Evolutionary conservation across 768 basidiomycete species (phyloP).

Genomic region (Rhodotorula graminis): DNA sequence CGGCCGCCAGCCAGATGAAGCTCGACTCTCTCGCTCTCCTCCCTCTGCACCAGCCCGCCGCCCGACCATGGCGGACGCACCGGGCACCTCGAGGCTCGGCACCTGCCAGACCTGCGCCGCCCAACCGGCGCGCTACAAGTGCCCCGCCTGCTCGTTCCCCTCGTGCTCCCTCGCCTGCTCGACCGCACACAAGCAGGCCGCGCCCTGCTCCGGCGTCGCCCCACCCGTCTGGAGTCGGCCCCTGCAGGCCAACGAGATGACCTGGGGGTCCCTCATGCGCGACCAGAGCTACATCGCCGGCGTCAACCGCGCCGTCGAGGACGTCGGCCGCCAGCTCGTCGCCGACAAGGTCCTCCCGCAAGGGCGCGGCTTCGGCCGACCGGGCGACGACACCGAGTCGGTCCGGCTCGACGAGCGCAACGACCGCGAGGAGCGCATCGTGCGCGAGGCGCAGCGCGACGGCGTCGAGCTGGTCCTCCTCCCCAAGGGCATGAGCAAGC

Average conservation of each 20-base stretch:
- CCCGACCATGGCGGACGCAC: not conserved
- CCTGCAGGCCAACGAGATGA: constrained; percentile 31
- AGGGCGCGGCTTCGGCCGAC: constrained; percentile 4
- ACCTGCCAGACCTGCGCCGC: constrained; percentile 24
- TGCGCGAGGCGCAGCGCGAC: constrained; percentile 32
- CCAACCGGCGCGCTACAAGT: constrained; percentile 28
- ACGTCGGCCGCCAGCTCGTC: constrained; percentile 26
- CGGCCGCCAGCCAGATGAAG: no score
- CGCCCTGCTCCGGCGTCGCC: constrained; percentile 30
- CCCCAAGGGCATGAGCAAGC: constrained; percentile 37
- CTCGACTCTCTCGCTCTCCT: not conserved
- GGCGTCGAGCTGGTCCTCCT: constrained; percentile 34
- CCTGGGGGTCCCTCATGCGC: constrained; percentile 37
- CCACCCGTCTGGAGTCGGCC: constrained; percentile 19
- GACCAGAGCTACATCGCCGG: constrained; percentile 37
- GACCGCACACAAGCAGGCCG: constrained; percentile 26
- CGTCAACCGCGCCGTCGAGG: constrained; percentile 29
- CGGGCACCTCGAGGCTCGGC: constrained; percentile 15
- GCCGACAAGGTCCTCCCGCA: constrained; percentile 28
- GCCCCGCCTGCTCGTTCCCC: constrained; percentile 32
- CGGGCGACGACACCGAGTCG: not conserved
- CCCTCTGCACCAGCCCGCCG: no score
- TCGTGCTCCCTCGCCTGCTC: constrained; percentile 38
- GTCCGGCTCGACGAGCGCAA: constrained; percentile 30
- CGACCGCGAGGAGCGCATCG: constrained; percentile 34